These are phyloP conservation scores for Dictyophora rubrovolvata DNA, from an alignment of 768 basidiomycete species.

Conservation along the genomic window DNA sequence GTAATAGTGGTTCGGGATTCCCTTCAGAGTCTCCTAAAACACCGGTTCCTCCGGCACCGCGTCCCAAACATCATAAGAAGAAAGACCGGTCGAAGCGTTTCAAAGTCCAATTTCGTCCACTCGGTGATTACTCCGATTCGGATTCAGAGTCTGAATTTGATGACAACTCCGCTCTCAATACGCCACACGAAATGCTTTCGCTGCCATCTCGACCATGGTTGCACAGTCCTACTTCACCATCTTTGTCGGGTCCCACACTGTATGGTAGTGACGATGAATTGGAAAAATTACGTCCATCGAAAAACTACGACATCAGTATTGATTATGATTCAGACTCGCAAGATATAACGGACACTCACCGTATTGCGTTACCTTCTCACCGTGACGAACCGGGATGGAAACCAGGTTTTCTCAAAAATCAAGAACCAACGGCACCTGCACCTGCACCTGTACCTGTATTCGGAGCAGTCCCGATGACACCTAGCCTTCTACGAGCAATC, in stretches of 20 bases:
- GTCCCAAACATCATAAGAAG: background rate
- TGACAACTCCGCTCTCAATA: background rate
- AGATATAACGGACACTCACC: background rate
- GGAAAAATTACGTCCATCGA: constrained; percentile 3
- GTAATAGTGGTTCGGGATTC: background rate
- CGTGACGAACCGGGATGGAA: constrained; percentile 30
- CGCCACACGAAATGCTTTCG: background rate
- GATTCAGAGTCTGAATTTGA: constrained; percentile 8
- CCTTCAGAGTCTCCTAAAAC: constrained; percentile 20
- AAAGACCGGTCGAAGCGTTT: background rate
- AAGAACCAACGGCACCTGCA: constrained; percentile 5
- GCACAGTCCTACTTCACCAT: background rate
- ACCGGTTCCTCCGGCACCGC: constrained; percentile 10
- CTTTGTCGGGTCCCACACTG: constrained; percentile 6
- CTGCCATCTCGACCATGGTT: constrained; percentile 5
- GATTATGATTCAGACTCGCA: constrained; percentile 43
- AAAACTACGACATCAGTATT: constrained; percentile 10
- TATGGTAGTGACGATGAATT: constrained; percentile 13
- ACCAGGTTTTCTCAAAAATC: constrained; percentile 38
- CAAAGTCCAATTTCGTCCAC: constrained; percentile 10
- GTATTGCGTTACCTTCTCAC: constrained; percentile 3
- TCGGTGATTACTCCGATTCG: constrained; percentile 7
- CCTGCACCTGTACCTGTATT: constrained; percentile 18
- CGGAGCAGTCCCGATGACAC: constrained; percentile 48
- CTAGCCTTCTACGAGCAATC: constrained; percentile 54